Base-by-base conservation (phyloP, 169 alveolate species). In the Perkinsus marinus region DNA sequence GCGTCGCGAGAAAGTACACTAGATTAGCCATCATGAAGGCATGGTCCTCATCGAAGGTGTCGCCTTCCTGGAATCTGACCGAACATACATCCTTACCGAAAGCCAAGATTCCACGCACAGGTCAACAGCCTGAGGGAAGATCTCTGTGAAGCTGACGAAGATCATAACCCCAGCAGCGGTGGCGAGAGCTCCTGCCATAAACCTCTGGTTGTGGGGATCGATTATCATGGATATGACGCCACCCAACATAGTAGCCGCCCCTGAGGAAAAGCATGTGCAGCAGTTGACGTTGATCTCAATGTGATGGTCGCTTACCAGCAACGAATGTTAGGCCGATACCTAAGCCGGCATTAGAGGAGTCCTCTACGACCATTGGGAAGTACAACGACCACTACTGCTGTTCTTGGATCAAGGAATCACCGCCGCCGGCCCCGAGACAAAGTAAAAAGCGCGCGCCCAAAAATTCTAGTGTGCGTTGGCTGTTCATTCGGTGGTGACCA, bases 131-230 rank as follows among this genome's bases (percentile, higher is more conserved):
- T 90, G 39, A n/a, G 38, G 68, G 22, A 90, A 90, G n/a, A 90
- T 90, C 90, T 90, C 92, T 0, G 41, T 30, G 43, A 37, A 90
- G 43, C 68, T 36, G 57, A 90, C 39, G 43, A 26, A 38, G 89
- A 57, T 68, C 91, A 89, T 91, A 36, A 91, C 93, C 22, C 91
- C 93, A 16, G 91, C 93, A 0, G 91, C 89, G 30, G 89, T 9
- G 41, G 89, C 46, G 43, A 79, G 68, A 22, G 91, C 43, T 13
- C 43, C 39, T 22, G 93, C 93, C 39, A 68, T 39, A 26, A 91
- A 68, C 38, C 89, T 38, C 39, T 68, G 79, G 34, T 57, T 57
- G 79, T 57, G 79, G 79, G 79, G 79, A 16, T 57, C 22, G 22
- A 57, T 26, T 0, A 6, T 13, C 79, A 57, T 57, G 26, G 79